Evolutionary conservation across 129 eudicot genomes (phyloP).

Genomic region (Arctium minus): DNA sequence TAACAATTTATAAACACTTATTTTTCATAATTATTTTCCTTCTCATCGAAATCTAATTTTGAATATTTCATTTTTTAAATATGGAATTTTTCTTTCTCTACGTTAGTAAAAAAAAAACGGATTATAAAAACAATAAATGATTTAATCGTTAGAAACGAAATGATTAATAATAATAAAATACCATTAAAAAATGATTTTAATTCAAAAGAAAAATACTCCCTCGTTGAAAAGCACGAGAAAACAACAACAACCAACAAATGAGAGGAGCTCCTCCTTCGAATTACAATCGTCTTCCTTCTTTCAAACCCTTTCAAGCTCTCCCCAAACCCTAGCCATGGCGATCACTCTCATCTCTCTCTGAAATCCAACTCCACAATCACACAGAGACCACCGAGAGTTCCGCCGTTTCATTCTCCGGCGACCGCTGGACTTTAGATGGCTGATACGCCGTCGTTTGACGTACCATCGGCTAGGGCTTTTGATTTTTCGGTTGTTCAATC

Average conservation of each 20-base stretch:
- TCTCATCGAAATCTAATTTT: no score
- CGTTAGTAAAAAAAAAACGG: background rate
- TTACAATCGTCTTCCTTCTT: background rate
- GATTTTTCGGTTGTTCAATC: constrained; percentile 3
- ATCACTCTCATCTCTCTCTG: background rate
- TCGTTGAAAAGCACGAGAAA: constrained; percentile 36
- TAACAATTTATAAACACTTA: no score
- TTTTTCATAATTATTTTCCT: no score
- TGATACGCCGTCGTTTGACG: constrained; percentile 21
- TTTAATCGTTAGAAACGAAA: background rate
- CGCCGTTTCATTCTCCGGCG: constrained; percentile 28
- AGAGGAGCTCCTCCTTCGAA: constrained; percentile 30
- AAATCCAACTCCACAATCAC: background rate
- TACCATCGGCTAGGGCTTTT: constrained; percentile 48
- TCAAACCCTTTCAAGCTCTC: constrained; percentile 15
- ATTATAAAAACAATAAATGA: background rate
- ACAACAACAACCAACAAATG: constrained; percentile 8
- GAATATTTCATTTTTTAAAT: no score
- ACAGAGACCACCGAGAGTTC: constrained; percentile 7
- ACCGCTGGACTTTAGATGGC: constrained; percentile 34
- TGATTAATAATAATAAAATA: background rate
- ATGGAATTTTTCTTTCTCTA: no score
- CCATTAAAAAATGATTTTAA: background rate
- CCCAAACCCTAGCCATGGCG: constrained; percentile 51
- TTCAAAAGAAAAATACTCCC: constrained; percentile 13